A percentile compares a stretch with the other conserved stretches of the same genome.
Conservation (phyloP, 495 filamentous ascomycete species). For the Hyaloscypha finlandica region DNA sequence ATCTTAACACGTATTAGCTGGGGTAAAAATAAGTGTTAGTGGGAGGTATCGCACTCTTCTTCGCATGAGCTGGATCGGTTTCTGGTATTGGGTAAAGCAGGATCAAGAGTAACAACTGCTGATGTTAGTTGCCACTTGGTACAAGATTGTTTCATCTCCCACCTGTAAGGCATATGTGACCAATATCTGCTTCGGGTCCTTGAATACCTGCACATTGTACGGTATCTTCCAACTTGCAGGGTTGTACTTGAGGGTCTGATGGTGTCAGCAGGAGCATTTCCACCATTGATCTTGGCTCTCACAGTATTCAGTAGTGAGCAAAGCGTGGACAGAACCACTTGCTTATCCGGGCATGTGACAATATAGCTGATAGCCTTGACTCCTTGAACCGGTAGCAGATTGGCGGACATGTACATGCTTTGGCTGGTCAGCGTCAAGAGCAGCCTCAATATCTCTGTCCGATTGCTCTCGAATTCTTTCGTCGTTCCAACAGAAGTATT, state of each 20-base stretch:
- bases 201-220: slow-evolving; percentile 91
- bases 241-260: slow-evolving; percentile 91
- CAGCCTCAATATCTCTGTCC: slow-evolving; percentile 85
- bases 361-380: slow-evolving; percentile 89
- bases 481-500: slow-evolving; percentile 85
- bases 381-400: slow-evolving; percentile 80
- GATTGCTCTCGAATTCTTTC: slow-evolving; percentile 88
- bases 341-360: slow-evolving; percentile 83
- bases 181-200: slow-evolving; percentile 87
- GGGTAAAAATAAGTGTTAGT: not conserved
- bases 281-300: slow-evolving; percentile 36
- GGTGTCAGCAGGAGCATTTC: not conserved
- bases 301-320: slow-evolving; percentile 98
- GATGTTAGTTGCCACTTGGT: not conserved
- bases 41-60: slow-evolving; percentile 68
- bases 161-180: slow-evolving; percentile 86
- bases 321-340: slow-evolving; percentile 82
- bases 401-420: slow-evolving; percentile 89
- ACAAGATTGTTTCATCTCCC: not conserved
- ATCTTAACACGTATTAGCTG: slow-evolving; percentile 14
- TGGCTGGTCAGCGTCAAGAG: slow-evolving; percentile 84
- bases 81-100: slow-evolving; percentile 92
- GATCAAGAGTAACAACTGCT: slow-evolving; percentile 73
- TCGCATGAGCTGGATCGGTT: slow-evolving; percentile 53
- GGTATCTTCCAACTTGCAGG: slow-evolving; percentile 92